phyloP scores from a whole-genome alignment of 2,329 filamentous ascomycete species.

The Penicillium sp. region DNA sequence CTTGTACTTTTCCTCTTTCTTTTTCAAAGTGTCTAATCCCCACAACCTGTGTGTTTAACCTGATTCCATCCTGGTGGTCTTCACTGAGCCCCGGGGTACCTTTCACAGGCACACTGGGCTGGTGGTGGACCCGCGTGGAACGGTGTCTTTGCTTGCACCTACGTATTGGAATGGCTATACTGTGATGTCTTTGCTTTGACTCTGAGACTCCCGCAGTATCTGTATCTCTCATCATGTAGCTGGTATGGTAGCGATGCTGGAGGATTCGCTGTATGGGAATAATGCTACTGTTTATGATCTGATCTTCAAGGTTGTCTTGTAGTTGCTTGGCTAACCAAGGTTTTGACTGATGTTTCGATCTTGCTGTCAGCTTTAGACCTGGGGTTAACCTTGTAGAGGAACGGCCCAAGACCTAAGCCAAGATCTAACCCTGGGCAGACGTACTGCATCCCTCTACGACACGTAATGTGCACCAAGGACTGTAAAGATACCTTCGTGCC shows the following conservation, averaged over 20 bases:
- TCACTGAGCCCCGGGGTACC: background rate
- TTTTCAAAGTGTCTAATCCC: constrained; percentile 27
- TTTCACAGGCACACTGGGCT: background rate
- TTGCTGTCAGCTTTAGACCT: background rate
- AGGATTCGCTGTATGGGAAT: background rate
- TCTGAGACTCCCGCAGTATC: background rate
- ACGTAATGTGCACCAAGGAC: background rate
- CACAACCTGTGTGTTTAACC: constrained; percentile 3
- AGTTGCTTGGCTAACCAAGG: background rate
- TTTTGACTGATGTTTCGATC: background rate
- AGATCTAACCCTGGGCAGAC: too few species aligned
- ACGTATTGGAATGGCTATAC: background rate
- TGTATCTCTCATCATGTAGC: background rate
- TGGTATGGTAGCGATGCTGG: background rate
- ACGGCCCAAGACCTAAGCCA: too few species aligned
- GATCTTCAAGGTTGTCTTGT: background rate
- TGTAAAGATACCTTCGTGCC: too few species aligned
- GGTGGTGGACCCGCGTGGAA: background rate
- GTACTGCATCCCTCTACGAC: too few species aligned
- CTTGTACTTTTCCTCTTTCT: background rate
- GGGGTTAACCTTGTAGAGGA: background rate
- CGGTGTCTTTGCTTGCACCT: background rate
- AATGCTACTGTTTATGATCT: constrained; percentile 1
- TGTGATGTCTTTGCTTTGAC: background rate
- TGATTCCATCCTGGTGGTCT: background rate